Base-by-base conservation (phyloP, 1,139 yeast species). In the Keqinozyma sinolaborantium region DNA sequence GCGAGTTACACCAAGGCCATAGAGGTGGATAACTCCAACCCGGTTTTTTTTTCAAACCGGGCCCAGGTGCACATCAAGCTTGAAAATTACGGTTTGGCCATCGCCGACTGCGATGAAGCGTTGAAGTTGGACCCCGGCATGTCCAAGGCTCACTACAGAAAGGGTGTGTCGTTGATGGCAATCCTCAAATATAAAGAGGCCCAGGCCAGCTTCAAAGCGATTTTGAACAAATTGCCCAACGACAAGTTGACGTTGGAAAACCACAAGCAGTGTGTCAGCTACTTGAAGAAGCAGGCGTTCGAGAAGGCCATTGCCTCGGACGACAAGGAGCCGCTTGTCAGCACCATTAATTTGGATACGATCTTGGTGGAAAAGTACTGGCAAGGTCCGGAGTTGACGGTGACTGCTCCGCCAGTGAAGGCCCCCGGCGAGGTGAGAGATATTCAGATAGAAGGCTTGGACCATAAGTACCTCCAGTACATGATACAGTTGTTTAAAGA, bases 21-120 rank as follows among this genome's bases (percentile, higher is more conserved):
- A 31, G 80, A 71, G 25, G 51, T 81, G 14, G 83, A 83, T 46
- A 61, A 75, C 4, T 48, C 64, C n/a, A 78, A 82, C 39, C 85
- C 94, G 1, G 77, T 90, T 13, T 83, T 79, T 50, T 85, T 64
- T 53, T 80, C 96, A 19, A 92, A 92, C 60, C 69, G 97, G 41
- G 97, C 98, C 0, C 95, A 87, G 41, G 95, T 87, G 1, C 82
- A 88, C 45, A 78, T 90, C 51, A 85, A 86, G 53, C 59, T 81
- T 34, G 98, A 92, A 53, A 82, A 80, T 47, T 90, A 83, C 56
- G 97, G 97, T 2, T 69, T 77, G 30, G 95, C 97, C 1, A 74
- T 90, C 4, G 65, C 60, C 12, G 97, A 90, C 53, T 83, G 95
- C 45, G 74, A 81, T 24, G 59, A 62, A 29, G 90, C 97, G 1